A percentile compares a stretch with the other conserved stretches of the same genome.
These are phyloP conservation scores for Obba rivulosa DNA, from an alignment of 768 basidiomycete genomes.

Conservation along the genomic window DNA sequence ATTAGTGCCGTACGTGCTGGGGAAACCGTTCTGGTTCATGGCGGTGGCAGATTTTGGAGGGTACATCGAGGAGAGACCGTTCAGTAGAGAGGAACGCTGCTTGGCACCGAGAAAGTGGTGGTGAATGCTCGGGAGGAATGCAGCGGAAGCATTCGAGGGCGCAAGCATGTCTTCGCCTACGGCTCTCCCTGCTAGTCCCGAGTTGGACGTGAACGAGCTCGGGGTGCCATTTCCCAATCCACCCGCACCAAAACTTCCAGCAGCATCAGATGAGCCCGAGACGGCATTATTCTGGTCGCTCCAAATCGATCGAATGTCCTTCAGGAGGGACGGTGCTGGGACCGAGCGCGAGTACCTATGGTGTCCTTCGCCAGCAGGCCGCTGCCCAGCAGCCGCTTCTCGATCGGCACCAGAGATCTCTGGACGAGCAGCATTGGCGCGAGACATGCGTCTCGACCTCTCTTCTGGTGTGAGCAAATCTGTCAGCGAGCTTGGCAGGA, in stretches of 20 bases:
- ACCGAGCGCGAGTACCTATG: constrained; percentile 84
- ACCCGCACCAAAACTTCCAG: constrained; percentile 6
- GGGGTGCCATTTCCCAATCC: constrained; percentile 40
- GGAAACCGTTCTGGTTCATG: constrained; percentile 6
- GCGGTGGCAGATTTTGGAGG: constrained; percentile 1
- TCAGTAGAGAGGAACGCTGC: constrained; percentile 23
- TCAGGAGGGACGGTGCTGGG: constrained; percentile 69
- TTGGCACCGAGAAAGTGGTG: constrained; percentile 58
- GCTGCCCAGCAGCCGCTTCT: constrained; percentile 16
- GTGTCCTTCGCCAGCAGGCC: constrained; percentile 27
- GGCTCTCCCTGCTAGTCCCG: constrained; percentile 30
- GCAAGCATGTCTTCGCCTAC: constrained; percentile 41
- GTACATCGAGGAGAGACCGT: constrained; percentile 19
- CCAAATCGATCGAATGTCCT: constrained; percentile 81
- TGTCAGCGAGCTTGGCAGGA: constrained; percentile 82
- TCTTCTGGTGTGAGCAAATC: constrained; percentile 90
- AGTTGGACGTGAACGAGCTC: constrained; percentile 45
- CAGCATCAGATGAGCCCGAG: constrained; percentile 30
- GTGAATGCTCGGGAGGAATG: constrained; percentile 72
- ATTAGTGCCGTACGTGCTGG: constrained; percentile 11
- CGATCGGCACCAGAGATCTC: constrained; percentile 12
- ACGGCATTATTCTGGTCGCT: constrained; percentile 40
- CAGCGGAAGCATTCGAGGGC: constrained; percentile 77
- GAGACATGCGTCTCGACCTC: constrained; percentile 73
- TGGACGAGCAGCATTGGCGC: constrained; percentile 48